Evolutionary conservation across 768 basidiomycete species (phyloP), one percentile per base, ranked within the genome.

Genomic region (Daedaleopsis nitida): DNA sequence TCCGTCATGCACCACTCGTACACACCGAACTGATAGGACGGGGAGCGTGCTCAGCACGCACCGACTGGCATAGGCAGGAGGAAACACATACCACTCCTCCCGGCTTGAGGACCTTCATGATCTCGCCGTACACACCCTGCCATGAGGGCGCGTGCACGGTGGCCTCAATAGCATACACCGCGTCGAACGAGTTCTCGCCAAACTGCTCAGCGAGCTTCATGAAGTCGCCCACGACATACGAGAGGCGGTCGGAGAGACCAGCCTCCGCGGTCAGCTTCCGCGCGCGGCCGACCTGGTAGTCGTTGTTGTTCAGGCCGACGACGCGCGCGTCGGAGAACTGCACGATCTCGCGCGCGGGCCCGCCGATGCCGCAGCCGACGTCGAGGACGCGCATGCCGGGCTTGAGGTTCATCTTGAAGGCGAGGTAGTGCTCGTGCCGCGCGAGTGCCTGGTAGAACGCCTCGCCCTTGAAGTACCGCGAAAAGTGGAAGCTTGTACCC

Each of bases 1-100:
- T 98, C 95, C 19, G 97, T 98, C 97, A 99, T 98, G 76, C 87
- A 89, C 96, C 96, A 99, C 74, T 98, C 97, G 76, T 98, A 99
- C 39, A 98, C 91, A 70, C 96, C 96, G 75, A 97, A 97, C 91
- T 96, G 16, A 11, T n/a, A n/a, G n/a, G n/a, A n/a, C 3, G 19
- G 23, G 10, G 27, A 3, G 7, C 50, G 61, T 2, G 62, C 66
- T 63, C 1, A 51, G n/a, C 37, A n/a, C 53, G 23, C 24, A 43
- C 21, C 23, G 49, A 5, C 51, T 5, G 5, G 5, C 7, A 54
- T 27, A 12, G 16, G 5, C 38, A 16, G 19, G 5, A 63, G 47
- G 23, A 21, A n/a, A 50, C 32, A 84, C 92, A 73, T 71, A 96
- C 94, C 21, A 91, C 80, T 64, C 96, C 96, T 78, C 96, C 96